A percentile compares a stretch with the other conserved stretches of the same genome.
These are phyloP conservation scores for Phyllostachys edulis DNA, from an alignment of 176 grass and related monocot species.

Conservation along the genomic window DNA sequence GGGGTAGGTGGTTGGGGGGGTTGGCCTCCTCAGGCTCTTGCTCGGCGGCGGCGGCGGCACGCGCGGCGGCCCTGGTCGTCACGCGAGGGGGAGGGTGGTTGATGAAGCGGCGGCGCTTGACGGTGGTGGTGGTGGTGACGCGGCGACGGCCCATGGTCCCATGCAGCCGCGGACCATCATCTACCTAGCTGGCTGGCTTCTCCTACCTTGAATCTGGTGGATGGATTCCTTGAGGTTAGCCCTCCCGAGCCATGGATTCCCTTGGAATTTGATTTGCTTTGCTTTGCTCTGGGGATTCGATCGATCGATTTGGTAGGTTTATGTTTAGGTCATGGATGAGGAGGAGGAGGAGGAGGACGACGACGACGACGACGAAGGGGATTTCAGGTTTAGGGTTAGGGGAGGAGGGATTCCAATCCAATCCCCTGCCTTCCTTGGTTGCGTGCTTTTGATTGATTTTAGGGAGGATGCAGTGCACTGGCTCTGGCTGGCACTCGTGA, in stretches of 20 bases:
- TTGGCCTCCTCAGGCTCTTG: background rate
- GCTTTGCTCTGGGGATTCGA: background rate
- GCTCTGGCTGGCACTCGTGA: no score
- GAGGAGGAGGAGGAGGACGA: background rate
- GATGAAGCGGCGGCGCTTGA: background rate
- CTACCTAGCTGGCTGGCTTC: background rate
- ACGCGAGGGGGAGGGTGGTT: background rate
- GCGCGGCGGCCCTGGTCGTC: background rate
- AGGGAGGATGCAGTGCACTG: no score
- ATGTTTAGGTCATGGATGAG: background rate
- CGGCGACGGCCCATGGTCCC: constrained; percentile 9
- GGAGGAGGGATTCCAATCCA: no score
- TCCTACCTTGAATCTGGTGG: background rate
- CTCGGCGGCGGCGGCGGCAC: background rate
- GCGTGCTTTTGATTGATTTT: no score
- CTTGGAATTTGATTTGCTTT: background rate
- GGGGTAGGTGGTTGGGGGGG: background rate
- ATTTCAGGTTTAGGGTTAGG: background rate
- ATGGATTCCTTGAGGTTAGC: background rate
- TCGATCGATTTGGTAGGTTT: background rate
- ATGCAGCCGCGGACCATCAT: constrained; percentile 4
- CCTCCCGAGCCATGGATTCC: background rate
- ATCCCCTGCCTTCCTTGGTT: no score
- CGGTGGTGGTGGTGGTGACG: background rate
- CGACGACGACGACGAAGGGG: background rate